phyloP scores from a whole-genome alignment of 2,329 filamentous ascomycete species.

The Setomelanomma holmii region DNA sequence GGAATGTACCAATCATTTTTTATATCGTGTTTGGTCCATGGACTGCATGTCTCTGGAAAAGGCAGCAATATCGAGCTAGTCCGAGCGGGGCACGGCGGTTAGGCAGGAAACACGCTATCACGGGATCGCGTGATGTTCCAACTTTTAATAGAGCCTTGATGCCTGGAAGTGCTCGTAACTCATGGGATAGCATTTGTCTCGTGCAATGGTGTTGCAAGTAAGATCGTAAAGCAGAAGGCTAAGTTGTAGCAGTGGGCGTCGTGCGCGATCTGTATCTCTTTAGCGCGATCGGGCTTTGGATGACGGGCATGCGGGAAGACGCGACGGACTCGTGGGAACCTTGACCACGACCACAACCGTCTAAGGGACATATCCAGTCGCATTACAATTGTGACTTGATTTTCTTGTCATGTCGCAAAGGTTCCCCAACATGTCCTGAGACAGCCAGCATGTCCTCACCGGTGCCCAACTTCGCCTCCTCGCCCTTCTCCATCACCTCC shows the following conservation, averaged over 20 bases:
- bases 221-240: no score
- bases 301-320: conserved; percentile 45
- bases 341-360: conserved; percentile 3
- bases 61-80: background rate
- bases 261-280: no score
- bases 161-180: no score
- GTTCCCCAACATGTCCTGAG: conserved; percentile 18
- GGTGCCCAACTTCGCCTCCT: conserved; percentile 56
- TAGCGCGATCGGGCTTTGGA: conserved; percentile 33
- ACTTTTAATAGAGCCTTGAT: no score
- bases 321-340: conserved; percentile 25
- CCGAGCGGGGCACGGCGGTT: background rate
- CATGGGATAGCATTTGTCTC: no score
- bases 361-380: background rate
- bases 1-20: no score
- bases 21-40: no score
- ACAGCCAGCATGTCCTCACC: conserved; percentile 55
- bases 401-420: background rate
- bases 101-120: conserved; percentile 7
- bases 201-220: no score
- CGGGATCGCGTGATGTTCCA: conserved; percentile 1
- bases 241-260: no score
- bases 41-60: no score
- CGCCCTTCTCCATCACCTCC: conserved; percentile 50
- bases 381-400: background rate